Evolutionary conservation across 1,139 yeast genomes (phyloP).

Genomic region (Pichia sp.): DNA sequence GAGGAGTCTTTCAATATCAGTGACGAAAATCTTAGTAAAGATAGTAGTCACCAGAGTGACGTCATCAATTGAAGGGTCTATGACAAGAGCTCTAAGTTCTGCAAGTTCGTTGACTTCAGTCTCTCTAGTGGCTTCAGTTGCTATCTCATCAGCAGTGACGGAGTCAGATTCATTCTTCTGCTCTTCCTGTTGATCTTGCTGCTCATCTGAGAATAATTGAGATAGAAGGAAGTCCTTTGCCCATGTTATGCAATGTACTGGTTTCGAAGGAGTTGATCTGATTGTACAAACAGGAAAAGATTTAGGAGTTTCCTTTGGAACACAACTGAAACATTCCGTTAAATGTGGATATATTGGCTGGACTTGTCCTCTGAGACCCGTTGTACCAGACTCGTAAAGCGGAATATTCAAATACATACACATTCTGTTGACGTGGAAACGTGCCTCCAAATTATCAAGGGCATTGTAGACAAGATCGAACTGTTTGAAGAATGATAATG

Average conservation of each 20-base stretch:
- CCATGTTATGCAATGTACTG: conserved; percentile 97
- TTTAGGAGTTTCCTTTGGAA: conserved; percentile 79
- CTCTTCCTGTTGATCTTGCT: no score
- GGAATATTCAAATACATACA: conserved; percentile 69
- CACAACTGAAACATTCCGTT: conserved; percentile 93
- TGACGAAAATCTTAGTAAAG: conserved; percentile 48
- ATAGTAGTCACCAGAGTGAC: conserved; percentile 37
- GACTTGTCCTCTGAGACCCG: conserved; percentile 90
- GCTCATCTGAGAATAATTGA: conserved; percentile 58
- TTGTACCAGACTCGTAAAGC: conserved; percentile 89
- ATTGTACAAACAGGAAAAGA: conserved; percentile 95
- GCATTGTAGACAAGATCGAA: conserved; percentile 85
- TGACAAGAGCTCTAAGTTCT: conserved; percentile 48
- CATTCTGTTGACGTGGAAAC: conserved; percentile 82
- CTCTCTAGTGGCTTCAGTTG: conserved; percentile 59
- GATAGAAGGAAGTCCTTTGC: conserved; percentile 85
- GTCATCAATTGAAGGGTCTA: conserved; percentile 25
- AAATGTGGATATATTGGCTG: conserved; percentile 80
- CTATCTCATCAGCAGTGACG: conserved; percentile 58
- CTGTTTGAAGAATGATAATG: conserved; percentile 72
- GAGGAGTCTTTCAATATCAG: conserved; percentile 69
- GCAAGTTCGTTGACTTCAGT: conserved; percentile 72
- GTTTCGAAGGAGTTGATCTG: conserved; percentile 92
- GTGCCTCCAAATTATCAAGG: conserved; percentile 86
- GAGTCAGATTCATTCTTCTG: no score